These are phyloP conservation scores for Collybia nuda DNA, from an alignment of 768 basidiomycete genomes.

Conservation along the genomic window DNA sequence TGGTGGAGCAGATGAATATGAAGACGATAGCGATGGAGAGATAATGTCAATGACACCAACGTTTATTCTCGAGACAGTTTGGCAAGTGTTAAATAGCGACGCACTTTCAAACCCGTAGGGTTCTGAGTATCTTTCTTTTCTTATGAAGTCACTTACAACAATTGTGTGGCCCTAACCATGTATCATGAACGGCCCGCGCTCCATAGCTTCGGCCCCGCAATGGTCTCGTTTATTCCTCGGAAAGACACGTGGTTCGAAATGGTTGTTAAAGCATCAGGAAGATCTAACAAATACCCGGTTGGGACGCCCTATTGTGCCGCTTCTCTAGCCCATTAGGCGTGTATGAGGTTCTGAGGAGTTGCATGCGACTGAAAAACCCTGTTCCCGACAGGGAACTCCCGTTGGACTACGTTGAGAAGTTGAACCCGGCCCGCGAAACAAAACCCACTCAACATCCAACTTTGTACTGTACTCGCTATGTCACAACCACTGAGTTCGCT, in stretches of 20 bases:
- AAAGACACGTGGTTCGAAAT: slow-evolving; percentile 9
- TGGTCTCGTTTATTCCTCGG: slow-evolving; percentile 6
- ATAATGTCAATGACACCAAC: slow-evolving; percentile 39
- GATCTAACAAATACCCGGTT: too few species aligned
- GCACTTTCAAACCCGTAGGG: background rate
- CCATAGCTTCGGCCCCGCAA: background rate
- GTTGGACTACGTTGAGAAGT: too few species aligned
- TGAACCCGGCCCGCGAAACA: too few species aligned
- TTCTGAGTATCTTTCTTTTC: slow-evolving; percentile 1
- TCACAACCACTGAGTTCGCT: too few species aligned
- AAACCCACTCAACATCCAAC: too few species aligned
- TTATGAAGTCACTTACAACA: slow-evolving; percentile 4
- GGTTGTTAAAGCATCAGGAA: background rate
- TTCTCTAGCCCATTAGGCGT: too few species aligned
- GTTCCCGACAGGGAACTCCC: too few species aligned
- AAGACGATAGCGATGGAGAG: slow-evolving; percentile 35
- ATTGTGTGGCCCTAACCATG: background rate
- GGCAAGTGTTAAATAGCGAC: slow-evolving; percentile 46
- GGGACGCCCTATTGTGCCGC: too few species aligned
- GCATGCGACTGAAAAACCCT: too few species aligned
- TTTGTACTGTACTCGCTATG: too few species aligned
- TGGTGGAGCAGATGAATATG: slow-evolving; percentile 9
- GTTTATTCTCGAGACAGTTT: slow-evolving; percentile 44
- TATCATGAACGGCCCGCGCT: slow-evolving; percentile 8
- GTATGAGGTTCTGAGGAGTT: too few species aligned